Conservation (phyloP, 495 filamentous ascomycete species). For the Penicillium pancosmium region DNA sequence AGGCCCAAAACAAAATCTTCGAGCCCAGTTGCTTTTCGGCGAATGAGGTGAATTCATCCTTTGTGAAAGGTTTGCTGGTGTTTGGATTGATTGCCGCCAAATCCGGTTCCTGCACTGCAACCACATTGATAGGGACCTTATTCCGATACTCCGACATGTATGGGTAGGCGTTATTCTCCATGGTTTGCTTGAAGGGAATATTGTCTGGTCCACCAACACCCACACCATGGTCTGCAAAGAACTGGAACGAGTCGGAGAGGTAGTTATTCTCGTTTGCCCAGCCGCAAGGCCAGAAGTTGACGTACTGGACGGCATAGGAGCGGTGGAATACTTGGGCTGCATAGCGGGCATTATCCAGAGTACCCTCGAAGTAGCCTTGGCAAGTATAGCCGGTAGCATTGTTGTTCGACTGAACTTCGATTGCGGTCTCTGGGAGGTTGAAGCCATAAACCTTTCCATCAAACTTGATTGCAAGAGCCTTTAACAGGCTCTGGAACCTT, state of each 20-base stretch:
- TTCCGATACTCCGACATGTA: constrained; percentile 9
- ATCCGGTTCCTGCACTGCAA: constrained; percentile 8
- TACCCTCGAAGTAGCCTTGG: constrained; percentile 7
- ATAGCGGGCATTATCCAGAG: constrained; percentile 5
- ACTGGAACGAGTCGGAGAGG: constrained; percentile 6
- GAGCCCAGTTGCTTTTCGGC: constrained; percentile 8
- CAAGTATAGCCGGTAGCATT: constrained; percentile 2
- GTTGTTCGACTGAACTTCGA: constrained; percentile 6
- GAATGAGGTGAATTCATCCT: not conserved
- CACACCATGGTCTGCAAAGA: constrained; percentile 9
- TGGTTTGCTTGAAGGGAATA: constrained; percentile 7
- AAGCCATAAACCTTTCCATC: constrained; percentile 8
- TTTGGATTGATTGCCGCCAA: constrained; percentile 6
- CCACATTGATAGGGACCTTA: constrained; percentile 7
- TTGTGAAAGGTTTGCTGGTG: constrained; percentile 2
- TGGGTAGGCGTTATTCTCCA: constrained; percentile 9
- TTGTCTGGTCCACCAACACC: constrained; percentile 7
- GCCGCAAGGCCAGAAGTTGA: constrained; percentile 10
- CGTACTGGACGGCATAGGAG: constrained; percentile 7
- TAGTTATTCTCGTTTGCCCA: constrained; percentile 8
- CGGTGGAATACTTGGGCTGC: not conserved
- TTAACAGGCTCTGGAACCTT: not conserved
- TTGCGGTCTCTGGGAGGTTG: constrained; percentile 7
- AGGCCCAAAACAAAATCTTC: constrained; percentile 9
- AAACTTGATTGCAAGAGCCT: constrained; percentile 1